Base-by-base conservation (phyloP, 768 basidiomycete genomes). In the Lentinus tigrinus region DNA sequence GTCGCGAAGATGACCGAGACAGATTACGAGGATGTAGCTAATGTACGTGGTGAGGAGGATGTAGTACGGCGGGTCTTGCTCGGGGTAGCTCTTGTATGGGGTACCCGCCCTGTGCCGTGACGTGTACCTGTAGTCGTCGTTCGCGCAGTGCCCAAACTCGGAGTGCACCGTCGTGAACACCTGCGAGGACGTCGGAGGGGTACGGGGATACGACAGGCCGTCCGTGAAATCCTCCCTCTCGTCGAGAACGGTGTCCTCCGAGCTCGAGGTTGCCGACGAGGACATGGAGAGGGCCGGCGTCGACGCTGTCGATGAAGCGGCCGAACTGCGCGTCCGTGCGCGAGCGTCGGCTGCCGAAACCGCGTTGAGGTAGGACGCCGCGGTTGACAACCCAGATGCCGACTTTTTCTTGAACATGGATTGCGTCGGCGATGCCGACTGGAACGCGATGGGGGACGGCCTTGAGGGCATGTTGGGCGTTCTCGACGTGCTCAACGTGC, bases 31-130 rank as follows among this genome's bases (percentile, higher is more conserved):
- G 65, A 98, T 82, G 75, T 96, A 98, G 76, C 90, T 89, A 73
- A 96, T 80, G 71, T 98, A 98, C 5, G 95, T 96, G 9, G 91
- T 87, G 60, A 98, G 73, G 42, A 98, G 81, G 67, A 97, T 88
- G 73, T 94, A 95, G 70, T 97, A 94, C 0, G 93, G 91, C 3
- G 96, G 96, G 67, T 95, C 93, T 63, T 88, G 84, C 60, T 91
- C 88, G 55, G 82, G 74, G 66, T 84, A 81, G 53, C 77, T 69
- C 52, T 77, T 74, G 58, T 90, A 69, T 2, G 81, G 74, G 7
- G 75, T 52, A 13, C 80, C 81, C 2, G 73, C 72, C 10, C 79
- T 74, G 69, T 92, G 87, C 60, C 83, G 77, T 1, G 88, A 88
- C 13, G 76, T 81, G 63, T 84, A 80, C n/a, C 93, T 79, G 69